Conservation (phyloP, 805 yeast species). For the Yarrowia yakushimensis region DNA sequence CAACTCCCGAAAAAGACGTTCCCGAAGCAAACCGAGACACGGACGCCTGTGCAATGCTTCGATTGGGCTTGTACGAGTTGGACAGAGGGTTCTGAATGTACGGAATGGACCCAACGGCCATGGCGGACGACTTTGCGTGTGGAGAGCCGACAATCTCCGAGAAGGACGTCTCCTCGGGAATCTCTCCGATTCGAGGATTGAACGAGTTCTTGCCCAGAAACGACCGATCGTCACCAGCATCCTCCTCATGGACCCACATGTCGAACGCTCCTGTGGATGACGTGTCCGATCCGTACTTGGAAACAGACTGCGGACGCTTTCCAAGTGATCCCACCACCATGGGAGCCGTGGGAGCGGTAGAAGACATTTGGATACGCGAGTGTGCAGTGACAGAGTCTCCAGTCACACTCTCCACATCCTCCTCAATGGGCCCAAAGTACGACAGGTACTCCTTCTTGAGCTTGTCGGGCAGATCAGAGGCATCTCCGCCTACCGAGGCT, state of each 20-base stretch:
- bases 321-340: conserved; percentile 18
- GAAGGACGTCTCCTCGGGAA: conserved; percentile 2
- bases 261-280: conserved; percentile 4
- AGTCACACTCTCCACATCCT: conserved; percentile 8
- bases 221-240: not conserved
- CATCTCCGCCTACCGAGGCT: conserved; percentile 7
- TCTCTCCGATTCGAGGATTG: conserved; percentile 17
- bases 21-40: conserved; percentile 1
- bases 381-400: not conserved
- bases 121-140: conserved; percentile 8
- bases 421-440: conserved; percentile 16
- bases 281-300: conserved; percentile 2
- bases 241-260: conserved; percentile 25
- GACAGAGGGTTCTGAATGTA: conserved; percentile 19
- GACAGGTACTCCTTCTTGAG: conserved; percentile 23
- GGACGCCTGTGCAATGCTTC: not conserved
- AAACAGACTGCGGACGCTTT: not conserved
- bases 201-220: conserved; percentile 8
- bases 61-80: conserved; percentile 22
- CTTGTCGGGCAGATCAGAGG: conserved; percentile 16
- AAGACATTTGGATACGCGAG: conserved; percentile 2
- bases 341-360: not conserved
- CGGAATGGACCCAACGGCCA: conserved; percentile 11
- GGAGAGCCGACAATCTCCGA: conserved; percentile 15
- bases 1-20: conserved; percentile 18